Conservation (phyloP, 306 rosid genomes). For the Pterocarpus santalinus region DNA sequence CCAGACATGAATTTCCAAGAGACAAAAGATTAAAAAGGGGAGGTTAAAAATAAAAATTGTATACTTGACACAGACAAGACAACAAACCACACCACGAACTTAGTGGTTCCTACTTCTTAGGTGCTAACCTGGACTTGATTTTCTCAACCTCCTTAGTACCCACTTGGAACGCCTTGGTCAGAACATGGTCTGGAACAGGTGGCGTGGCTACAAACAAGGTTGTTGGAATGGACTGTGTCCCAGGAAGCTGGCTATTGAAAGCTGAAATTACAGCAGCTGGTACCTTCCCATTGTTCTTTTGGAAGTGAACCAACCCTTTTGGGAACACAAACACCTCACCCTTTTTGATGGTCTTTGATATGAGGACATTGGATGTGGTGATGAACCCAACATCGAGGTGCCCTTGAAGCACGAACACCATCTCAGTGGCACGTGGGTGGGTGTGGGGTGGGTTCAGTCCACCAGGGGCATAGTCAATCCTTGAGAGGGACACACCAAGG, state of each 20-base stretch:
- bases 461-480: slow-evolving; percentile 87
- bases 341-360: slow-evolving; percentile 68
- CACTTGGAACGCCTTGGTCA: slow-evolving; percentile 70
- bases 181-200: slow-evolving; percentile 70
- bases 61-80: slow-evolving; percentile 1
- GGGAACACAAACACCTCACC: slow-evolving; percentile 92
- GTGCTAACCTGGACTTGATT: slow-evolving; percentile 75
- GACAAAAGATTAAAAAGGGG: background rate
- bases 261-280: slow-evolving; percentile 76
- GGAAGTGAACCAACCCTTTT: slow-evolving; percentile 81
- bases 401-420: slow-evolving; percentile 79
- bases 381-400: slow-evolving; percentile 83
- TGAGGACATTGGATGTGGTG: slow-evolving; percentile 69
- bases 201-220: slow-evolving; percentile 76
- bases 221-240: slow-evolving; percentile 67
- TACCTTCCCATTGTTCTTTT: slow-evolving; percentile 71
- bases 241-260: slow-evolving; percentile 88
- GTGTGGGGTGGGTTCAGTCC: slow-evolving; percentile 97
- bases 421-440: slow-evolving; percentile 93
- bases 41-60: background rate
- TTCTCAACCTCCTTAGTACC: slow-evolving; percentile 69
- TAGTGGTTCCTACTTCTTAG: slow-evolving; percentile 53
- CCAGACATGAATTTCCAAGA: slow-evolving; percentile 5
- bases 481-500: slow-evolving; percentile 77
- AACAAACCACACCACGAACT: background rate